phyloP scores from a whole-genome alignment of 2,329 filamentous ascomycete genomes.

The Colletotrichum noveboracense region DNA sequence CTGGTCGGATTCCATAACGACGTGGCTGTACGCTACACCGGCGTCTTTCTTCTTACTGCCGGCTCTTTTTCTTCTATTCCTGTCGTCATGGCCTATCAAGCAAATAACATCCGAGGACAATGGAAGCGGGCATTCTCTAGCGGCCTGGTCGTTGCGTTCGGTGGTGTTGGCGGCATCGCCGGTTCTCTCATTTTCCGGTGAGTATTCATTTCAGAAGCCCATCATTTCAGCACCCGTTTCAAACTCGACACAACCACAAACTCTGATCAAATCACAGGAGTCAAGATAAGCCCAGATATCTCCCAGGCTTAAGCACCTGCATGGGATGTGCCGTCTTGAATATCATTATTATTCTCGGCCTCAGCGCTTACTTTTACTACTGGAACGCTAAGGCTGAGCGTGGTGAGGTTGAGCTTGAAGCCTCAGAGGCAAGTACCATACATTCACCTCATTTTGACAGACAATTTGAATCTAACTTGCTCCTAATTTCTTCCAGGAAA shows the following conservation, averaged over 20 bases:
- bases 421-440: neutral
- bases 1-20: conserved; percentile 64
- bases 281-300: conserved; percentile 8
- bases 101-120: conserved; percentile 23
- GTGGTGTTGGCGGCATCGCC: conserved; percentile 21
- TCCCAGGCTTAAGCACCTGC: conserved; percentile 7
- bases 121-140: conserved; percentile 24
- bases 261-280: neutral
- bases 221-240: neutral
- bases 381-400: conserved; percentile 6
- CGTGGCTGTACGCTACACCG: conserved; percentile 68
- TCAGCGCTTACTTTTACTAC: conserved; percentile 6
- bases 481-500: neutral
- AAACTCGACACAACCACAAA: neutral
- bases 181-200: conserved; percentile 22
- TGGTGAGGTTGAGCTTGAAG: conserved; percentile 4
- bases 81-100: conserved; percentile 15
- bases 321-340: conserved; percentile 9
- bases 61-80: conserved; percentile 15
- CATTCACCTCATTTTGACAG: accelerated
- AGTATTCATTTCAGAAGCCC: neutral
- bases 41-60: conserved; percentile 58
- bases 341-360: neutral
- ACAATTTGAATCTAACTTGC: neutral
- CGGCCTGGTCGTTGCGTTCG: conserved; percentile 12